A percentile compares a stretch with the other conserved stretches of the same genome.
Evolutionary conservation across 1,284 basidiomycete genomes (phyloP).

Genomic region (Phenoliferia sp.): DNA sequence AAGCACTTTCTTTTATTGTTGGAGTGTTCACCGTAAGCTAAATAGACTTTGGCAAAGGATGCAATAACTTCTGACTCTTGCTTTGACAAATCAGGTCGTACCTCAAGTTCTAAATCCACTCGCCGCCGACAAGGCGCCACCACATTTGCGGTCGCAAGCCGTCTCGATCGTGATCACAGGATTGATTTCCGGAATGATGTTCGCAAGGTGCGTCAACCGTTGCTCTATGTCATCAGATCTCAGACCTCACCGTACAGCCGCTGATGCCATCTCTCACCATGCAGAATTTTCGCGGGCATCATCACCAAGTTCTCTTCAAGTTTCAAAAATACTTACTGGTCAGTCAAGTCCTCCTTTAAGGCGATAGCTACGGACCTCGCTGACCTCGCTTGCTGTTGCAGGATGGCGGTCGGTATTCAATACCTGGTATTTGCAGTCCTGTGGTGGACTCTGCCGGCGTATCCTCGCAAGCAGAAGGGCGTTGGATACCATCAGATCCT

Average conservation of each 20-base stretch:
- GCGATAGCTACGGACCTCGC: neutral
- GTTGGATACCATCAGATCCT: neutral
- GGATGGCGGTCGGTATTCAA: neutral
- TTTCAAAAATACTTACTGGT: neutral
- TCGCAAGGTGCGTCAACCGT: neutral
- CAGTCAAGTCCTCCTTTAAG: neutral
- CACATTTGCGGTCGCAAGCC: neutral
- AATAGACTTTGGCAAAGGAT: neutral
- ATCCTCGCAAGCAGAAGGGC: neutral
- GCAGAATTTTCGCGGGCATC: neutral
- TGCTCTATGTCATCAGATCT: neutral
- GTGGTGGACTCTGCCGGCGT: neutral
- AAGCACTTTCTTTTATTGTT: neutral
- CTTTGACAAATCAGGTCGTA: neutral
- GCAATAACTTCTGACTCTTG: neutral
- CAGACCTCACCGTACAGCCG: neutral
- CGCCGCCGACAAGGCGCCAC: neutral
- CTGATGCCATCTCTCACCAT: neutral
- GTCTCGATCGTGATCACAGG: neutral
- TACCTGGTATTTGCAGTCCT: neutral
- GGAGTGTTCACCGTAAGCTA: neutral
- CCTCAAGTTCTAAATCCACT: constrained; percentile 1
- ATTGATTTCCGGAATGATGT: neutral
- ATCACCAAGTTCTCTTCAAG: neutral
- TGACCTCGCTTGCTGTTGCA: neutral